A percentile compares a stretch with the other conserved stretches of the same genome.
These are phyloP conservation scores for Diversispora epigaea DNA, from an alignment of 192 early-diverging fungal genomes.

Conservation along the genomic window DNA sequence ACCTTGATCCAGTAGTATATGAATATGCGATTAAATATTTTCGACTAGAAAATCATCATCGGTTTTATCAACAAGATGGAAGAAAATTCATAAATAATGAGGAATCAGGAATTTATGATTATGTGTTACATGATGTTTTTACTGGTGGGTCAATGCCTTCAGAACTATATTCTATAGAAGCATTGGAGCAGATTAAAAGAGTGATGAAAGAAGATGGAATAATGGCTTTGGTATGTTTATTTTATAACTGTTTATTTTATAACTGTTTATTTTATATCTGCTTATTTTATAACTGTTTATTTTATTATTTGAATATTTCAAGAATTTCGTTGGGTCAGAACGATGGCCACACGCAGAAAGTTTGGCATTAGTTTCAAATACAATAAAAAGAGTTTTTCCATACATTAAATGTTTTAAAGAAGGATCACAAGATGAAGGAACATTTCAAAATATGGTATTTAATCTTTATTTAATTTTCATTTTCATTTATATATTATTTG, in stretches of 20 bases:
- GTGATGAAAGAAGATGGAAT: slow-evolving; percentile 76
- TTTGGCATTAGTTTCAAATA: slow-evolving; percentile 61
- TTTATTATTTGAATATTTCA: slow-evolving; percentile 12
- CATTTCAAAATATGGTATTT: slow-evolving; percentile 62
- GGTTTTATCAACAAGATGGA: slow-evolving; percentile 71
- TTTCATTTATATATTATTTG: slow-evolving; percentile 7
- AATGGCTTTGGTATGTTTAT: slow-evolving; percentile 65
- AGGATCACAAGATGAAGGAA: slow-evolving; percentile 39
- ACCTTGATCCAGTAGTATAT: slow-evolving; percentile 79
- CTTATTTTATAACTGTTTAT: background rate
- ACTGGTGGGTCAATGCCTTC: slow-evolving; percentile 81
- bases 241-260: background rate
- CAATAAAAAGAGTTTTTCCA: slow-evolving; percentile 65
- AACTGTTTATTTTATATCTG: background rate
- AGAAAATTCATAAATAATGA: slow-evolving; percentile 68
- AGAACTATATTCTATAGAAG: slow-evolving; percentile 72
- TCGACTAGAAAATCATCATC: slow-evolving; percentile 49
- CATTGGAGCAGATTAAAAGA: slow-evolving; percentile 58
- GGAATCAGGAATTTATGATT: slow-evolving; percentile 63
- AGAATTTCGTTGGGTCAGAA: slow-evolving; percentile 80
- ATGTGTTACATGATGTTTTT: slow-evolving; percentile 92
- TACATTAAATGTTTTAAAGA: slow-evolving; percentile 71
- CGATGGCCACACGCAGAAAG: slow-evolving; percentile 48
- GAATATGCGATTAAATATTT: slow-evolving; percentile 70
- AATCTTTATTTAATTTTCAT: slow-evolving; percentile 21